Percentiles rank a stretch among this genome's conserved stretches.
phyloP scores from a whole-genome alignment of 225 moss, liverwort and hornwort species.

The Climacium dendroides region DNA sequence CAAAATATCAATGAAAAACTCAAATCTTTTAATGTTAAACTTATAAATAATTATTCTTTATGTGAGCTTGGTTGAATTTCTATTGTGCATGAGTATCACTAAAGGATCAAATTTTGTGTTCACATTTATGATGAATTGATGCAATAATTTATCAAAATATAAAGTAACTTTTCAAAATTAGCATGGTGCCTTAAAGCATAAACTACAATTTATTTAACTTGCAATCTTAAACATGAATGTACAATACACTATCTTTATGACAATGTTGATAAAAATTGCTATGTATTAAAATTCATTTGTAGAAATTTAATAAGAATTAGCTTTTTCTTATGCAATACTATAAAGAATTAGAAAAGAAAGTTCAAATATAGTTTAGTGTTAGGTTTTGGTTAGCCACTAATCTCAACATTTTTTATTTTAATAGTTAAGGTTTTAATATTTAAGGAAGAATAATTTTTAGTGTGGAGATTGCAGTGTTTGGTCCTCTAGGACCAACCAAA shows the following conservation, averaged over 20 bases:
- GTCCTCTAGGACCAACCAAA: not conserved
- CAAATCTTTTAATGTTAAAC: too few relatives aligned
- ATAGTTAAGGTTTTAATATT: not conserved
- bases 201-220: not conserved
- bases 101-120: rapidly evolving
- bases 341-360: too few relatives aligned
- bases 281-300: not conserved
- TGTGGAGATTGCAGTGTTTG: rapidly evolving
- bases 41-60: not conserved
- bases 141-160: not conserved
- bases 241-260: not conserved
- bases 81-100: rapidly evolving
- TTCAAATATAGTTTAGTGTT: rapidly evolving
- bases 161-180: not conserved
- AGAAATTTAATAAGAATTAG: too few relatives aligned
- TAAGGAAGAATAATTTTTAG: too few relatives aligned
- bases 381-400: not conserved
- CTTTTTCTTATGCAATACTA: not conserved
- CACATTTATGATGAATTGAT: not conserved
- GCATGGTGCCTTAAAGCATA: rapidly evolving
- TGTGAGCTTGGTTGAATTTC: not conserved
- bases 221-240: not conserved
- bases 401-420: not conserved
- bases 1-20: not conserved
- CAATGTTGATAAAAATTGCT: too few relatives aligned